Conservation (phyloP, 345 rosid species). For the Eucalyptus curtisii region DNA sequence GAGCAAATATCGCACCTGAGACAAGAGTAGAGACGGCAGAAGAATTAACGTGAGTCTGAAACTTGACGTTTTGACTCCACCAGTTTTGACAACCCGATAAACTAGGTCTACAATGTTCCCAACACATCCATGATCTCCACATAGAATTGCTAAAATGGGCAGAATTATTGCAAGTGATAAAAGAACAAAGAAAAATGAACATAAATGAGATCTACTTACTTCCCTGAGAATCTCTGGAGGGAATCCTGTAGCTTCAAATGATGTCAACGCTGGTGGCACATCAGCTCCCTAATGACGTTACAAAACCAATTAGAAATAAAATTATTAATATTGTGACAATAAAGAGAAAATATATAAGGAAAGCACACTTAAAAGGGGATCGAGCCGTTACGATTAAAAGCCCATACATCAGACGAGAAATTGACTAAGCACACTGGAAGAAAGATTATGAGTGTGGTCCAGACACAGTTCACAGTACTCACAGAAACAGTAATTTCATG, state of each 20-base stretch:
- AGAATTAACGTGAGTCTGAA: conserved; percentile 51
- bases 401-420: neutral
- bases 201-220: conserved; percentile 22
- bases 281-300: conserved; percentile 46
- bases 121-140: neutral
- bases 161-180: neutral
- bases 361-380: neutral
- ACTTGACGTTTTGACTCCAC: conserved; percentile 46
- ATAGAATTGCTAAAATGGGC: neutral
- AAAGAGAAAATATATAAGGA: neutral
- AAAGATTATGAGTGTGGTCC: neutral
- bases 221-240: conserved; percentile 91
- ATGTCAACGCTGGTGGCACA: conserved; percentile 62
- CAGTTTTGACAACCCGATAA: conserved; percentile 16
- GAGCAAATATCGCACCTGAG: conserved; percentile 99
- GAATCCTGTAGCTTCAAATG: conserved; percentile 76
- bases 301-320: neutral
- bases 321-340: neutral
- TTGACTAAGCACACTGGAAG: neutral
- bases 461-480: conserved; percentile 15
- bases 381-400: neutral
- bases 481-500: conserved; percentile 84
- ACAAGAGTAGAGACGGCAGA: conserved; percentile 75
- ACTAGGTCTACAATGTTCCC: conserved; percentile 8
- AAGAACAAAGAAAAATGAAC: neutral